These are phyloP conservation scores for Epichloe typhina DNA, from an alignment of 2,329 filamentous ascomycete species.

Conservation along the genomic window DNA sequence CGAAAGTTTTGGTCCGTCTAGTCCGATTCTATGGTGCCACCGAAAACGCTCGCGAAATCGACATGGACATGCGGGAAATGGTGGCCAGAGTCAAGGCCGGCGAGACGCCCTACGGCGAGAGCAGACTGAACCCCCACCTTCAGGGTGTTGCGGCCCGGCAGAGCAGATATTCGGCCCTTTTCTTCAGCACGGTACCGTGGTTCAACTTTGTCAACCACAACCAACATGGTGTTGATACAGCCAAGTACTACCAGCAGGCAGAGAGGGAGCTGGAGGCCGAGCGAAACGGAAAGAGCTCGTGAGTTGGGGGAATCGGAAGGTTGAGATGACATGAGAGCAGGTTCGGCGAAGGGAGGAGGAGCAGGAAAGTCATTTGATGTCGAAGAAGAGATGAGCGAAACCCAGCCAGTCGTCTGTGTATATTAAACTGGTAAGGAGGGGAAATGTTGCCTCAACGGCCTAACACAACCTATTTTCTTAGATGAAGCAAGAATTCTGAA, in stretches of 20 bases:
- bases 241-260: conserved; percentile 94
- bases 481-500: neutral
- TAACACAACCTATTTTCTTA: neutral
- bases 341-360: neutral
- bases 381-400: neutral
- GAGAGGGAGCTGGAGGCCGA: conserved; percentile 87
- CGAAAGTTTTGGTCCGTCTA: conserved; percentile 21
- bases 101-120: conserved; percentile 77
- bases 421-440: conserved; percentile 3
- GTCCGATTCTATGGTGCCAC: conserved; percentile 92
- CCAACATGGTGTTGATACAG: conserved; percentile 91
- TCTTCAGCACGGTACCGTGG: conserved; percentile 80
- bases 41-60: conserved; percentile 82
- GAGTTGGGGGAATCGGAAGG: neutral
- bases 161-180: conserved; percentile 79
- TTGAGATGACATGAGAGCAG: neutral
- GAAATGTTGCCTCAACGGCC: conserved; percentile 11
- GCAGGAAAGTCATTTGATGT: neutral
- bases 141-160: conserved; percentile 89
- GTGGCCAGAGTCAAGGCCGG: conserved; percentile 89
- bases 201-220: conserved; percentile 98
- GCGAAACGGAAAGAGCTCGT: conserved; percentile 11
- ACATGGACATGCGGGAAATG: conserved; percentile 98
- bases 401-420: neutral
- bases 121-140: conserved; percentile 68